phyloP scores from a whole-genome alignment of 108 stramenopile species.

The Stephanodiscus minutulus region DNA sequence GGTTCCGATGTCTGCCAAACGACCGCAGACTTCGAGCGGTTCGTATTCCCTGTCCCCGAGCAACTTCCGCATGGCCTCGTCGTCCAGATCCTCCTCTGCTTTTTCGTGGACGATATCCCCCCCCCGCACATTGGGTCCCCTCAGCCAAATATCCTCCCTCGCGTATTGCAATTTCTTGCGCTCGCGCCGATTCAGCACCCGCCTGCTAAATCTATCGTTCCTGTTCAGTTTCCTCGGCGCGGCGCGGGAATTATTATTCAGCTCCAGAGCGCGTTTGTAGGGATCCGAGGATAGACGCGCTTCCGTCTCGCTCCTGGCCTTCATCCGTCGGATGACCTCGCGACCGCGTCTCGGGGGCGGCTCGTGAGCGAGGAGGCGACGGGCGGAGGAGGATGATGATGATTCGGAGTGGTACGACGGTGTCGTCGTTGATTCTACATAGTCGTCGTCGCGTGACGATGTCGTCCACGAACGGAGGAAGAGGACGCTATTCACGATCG shows the following conservation, averaged over 20 bases:
- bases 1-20: slow-evolving; percentile 14
- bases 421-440: not conserved
- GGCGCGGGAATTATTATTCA: not conserved
- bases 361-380: not conserved
- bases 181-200: not conserved
- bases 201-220: not conserved
- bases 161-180: not conserved
- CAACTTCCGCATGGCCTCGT: not conserved
- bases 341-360: not conserved
- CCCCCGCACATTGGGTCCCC: not conserved
- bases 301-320: not conserved
- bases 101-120: not conserved
- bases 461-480: not conserved
- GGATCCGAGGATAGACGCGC: not conserved
- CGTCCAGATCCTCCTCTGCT: not conserved
- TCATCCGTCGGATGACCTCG: not conserved
- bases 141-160: slow-evolving; percentile 2
- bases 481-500: not conserved
- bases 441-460: not conserved
- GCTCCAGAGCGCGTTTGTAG: not conserved
- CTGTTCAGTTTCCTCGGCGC: not conserved
- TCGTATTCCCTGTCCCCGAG: not conserved
- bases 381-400: too few relatives aligned
- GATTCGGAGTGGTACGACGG: not conserved
- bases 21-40: slow-evolving; percentile 8